These are phyloP conservation scores for Fusarium sp. DNA, from an alignment of 2,329 filamentous ascomycete genomes.

Conservation along the genomic window DNA sequence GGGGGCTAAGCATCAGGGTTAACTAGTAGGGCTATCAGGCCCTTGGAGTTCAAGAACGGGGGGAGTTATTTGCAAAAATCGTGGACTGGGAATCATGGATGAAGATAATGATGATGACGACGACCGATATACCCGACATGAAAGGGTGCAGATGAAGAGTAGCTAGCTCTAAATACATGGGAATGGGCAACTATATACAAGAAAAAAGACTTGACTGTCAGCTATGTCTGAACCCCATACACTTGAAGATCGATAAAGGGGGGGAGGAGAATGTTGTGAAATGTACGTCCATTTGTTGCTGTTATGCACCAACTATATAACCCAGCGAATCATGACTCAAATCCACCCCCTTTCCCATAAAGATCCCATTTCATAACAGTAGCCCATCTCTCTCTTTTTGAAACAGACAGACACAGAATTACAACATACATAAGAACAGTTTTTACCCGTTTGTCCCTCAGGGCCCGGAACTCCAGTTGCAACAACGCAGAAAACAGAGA, in stretches of 20 bases:
- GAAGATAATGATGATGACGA: not conserved
- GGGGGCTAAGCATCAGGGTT: not conserved
- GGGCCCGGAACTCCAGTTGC: conserved; percentile 28
- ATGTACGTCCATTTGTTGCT: conserved; percentile 19
- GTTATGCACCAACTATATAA: conserved; percentile 34
- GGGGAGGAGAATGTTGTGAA: not conserved
- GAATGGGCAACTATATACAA: not conserved
- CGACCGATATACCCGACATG: not conserved
- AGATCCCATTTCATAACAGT: conserved; percentile 14
- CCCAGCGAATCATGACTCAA: conserved; percentile 13
- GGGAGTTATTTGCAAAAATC: not conserved
- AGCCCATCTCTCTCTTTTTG: not conserved
- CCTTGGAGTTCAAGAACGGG: not conserved
- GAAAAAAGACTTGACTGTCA: not conserved
- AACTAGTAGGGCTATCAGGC: not conserved
- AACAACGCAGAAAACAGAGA: conserved; percentile 10
- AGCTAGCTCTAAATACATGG: conserved; percentile 11
- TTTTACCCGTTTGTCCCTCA: conserved; percentile 31
- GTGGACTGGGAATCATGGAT: not conserved
- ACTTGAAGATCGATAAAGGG: not conserved
- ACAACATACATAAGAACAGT: conserved; percentile 24
- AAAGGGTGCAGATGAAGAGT: not conserved
- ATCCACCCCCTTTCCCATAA: conserved; percentile 2
- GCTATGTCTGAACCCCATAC: not conserved
- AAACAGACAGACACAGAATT: not conserved